Conservation (phyloP, 2,329 filamentous ascomycete genomes). For the Endoconidiophora laricicola region DNA sequence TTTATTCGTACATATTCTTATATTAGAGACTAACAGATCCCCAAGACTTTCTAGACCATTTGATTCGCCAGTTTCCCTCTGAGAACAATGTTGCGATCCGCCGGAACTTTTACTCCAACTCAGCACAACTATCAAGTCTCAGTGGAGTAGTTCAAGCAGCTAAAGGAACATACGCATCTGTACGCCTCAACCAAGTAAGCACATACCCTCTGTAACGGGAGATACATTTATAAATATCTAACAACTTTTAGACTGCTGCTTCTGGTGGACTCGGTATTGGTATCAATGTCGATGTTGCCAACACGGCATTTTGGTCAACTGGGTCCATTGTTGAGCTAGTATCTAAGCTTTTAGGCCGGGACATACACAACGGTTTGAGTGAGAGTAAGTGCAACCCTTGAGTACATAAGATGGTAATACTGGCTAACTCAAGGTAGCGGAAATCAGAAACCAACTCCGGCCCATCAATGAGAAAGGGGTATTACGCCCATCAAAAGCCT, state of each 20-base stretch:
- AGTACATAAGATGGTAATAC: no score
- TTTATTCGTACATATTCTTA: background rate
- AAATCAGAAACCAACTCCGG: no score
- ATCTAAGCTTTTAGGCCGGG: background rate
- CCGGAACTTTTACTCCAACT: slow-evolving; percentile 55
- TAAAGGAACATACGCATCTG: slow-evolving; percentile 79
- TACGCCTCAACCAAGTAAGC: slow-evolving; percentile 48
- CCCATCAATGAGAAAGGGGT: no score
- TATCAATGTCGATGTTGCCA: slow-evolving; percentile 81
- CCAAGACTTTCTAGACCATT: slow-evolving; percentile 64
- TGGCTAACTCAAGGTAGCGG: no score
- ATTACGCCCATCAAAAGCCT: background rate
- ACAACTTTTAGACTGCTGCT: slow-evolving; percentile 1
- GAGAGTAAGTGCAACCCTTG: no score
- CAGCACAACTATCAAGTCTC: no score
- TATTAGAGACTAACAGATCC: background rate
- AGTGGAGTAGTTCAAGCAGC: slow-evolving; percentile 44
- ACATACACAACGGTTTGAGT: no score
- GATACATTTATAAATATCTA: background rate
- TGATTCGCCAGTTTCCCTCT: slow-evolving; percentile 65
- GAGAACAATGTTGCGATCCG: slow-evolving; percentile 54
- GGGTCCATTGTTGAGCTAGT: slow-evolving; percentile 24
- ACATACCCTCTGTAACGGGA: background rate
- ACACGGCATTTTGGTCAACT: slow-evolving; percentile 66
- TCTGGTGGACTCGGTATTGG: slow-evolving; percentile 44